Base-by-base conservation (phyloP, 176 grass and related monocot genomes). In the Oryza officinalis region DNA sequence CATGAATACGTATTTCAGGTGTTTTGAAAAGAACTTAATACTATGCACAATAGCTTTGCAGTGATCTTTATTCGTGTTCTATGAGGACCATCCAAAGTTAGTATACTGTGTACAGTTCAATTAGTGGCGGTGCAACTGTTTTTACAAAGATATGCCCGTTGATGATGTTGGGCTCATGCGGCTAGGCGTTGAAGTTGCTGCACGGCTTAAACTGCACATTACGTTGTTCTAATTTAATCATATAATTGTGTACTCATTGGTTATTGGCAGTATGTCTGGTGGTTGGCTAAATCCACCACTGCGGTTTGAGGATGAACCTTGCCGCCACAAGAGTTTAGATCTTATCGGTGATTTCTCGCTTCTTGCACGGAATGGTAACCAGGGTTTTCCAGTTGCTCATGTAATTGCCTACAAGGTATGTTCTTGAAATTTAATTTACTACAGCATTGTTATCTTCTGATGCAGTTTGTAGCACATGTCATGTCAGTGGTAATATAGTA, bases 331-430 rank as follows among this genome's bases (percentile, higher is more conserved):
- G 82, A 84, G 90, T 80, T 85, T 98, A 79, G 93, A 98, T 92
- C 88, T 95, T 86, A 86, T 98, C 13, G 96, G 96, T 15, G 96
- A 98, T 63, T 90, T 95, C 60, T 98, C 96, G 40, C 91, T 98
- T 75, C 71, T 98, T 86, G 96, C 93, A 49, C 87, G 88, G 70
- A 94, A 92, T 83, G 96, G 96, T 52, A 94, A 90, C 66, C 89
- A 88, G 78, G 96, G 96, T 27, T 90, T 98, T 85, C 91, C 89
- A 27, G 25, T 90, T 23, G 89, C 91, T 69, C 93, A 92, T 88
- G 84, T 98, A 75, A 75, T 95, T 91, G 91, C 93, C 12, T 98
- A 93, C 74, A 98, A 94, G 96, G 96, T 98, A 86, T 76, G 79
- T 77, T 86, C 10, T 79, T 63, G 22, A n/a, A 14, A 71, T 89